Evolutionary conservation across 495 filamentous ascomycete genomes (phyloP).

Genomic region (Penicillium daleae): DNA sequence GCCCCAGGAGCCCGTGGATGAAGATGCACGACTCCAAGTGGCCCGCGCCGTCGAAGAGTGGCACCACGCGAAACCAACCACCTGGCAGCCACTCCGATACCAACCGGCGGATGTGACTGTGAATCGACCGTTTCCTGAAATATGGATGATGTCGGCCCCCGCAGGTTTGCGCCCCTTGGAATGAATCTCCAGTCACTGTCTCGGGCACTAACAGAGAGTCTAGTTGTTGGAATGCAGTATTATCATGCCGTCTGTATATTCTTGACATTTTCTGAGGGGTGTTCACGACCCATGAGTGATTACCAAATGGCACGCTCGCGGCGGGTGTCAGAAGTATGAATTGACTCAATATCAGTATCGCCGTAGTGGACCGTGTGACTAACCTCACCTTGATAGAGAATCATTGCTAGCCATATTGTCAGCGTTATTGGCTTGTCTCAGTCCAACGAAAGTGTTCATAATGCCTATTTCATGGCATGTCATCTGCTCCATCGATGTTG

Average conservation of each 20-base stretch:
- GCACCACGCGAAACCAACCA: constrained; percentile 34
- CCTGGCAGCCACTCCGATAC: constrained; percentile 44
- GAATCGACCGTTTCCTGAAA: constrained; percentile 41
- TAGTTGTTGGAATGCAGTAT: constrained; percentile 46
- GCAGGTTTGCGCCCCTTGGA: constrained; percentile 29
- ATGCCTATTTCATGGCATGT: constrained; percentile 45
- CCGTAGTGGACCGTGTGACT: neutral
- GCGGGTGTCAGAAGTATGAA: constrained; percentile 37
- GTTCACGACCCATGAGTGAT: constrained; percentile 28
- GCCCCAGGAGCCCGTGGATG: constrained; percentile 27
- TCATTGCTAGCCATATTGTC: constrained; percentile 36
- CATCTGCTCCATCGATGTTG: constrained; percentile 44
- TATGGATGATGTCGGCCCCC: constrained; percentile 46
- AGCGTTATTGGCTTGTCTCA: constrained; percentile 41
- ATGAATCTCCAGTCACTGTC: neutral
- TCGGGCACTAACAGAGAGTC: neutral
- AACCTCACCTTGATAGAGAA: constrained; percentile 19
- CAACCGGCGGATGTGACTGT: constrained; percentile 29
- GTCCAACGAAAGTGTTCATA: constrained; percentile 46
- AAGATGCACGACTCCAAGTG: constrained; percentile 28
- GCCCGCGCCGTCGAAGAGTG: constrained; percentile 36
- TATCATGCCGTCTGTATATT: constrained; percentile 41
- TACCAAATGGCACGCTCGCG: constrained; percentile 35
- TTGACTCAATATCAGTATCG: neutral
- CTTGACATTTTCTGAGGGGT: constrained; percentile 34